phyloP scores from a whole-genome alignment of 202 grass and related monocot genomes.

The Brachypodium distachyon region DNA sequence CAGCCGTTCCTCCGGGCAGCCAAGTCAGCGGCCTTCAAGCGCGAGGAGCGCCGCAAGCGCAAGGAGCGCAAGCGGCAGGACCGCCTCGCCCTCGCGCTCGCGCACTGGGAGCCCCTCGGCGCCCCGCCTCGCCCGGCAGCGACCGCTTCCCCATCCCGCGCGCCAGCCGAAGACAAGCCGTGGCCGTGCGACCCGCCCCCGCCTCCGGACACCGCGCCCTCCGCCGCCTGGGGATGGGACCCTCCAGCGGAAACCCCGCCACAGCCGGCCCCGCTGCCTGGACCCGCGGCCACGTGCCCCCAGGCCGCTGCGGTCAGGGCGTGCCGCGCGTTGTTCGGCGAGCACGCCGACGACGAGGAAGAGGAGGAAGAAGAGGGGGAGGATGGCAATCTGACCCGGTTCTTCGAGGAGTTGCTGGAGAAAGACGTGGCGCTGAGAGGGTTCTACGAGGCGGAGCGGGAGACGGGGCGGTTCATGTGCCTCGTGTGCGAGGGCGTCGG shows the following conservation, averaged over 20 bases:
- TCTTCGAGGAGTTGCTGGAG: constrained; percentile 50
- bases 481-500: constrained; percentile 55
- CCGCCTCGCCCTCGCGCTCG: constrained; percentile 31
- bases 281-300: neutral
- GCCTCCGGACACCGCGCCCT: neutral
- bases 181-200: constrained; percentile 43
- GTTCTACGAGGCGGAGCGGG: constrained; percentile 49
- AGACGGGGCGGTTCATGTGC: constrained; percentile 49
- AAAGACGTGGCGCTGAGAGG: constrained; percentile 35
- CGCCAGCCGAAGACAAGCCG: constrained; percentile 19
- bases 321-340: constrained; percentile 42
- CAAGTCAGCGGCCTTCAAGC: constrained; percentile 66
- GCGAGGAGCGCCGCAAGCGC: constrained; percentile 64
- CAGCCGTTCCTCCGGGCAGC: constrained; percentile 26
- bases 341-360: constrained; percentile 7
- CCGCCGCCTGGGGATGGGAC: neutral
- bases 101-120: constrained; percentile 40
- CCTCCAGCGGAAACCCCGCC: neutral
- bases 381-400: constrained; percentile 9
- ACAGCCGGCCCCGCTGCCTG: neutral
- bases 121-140: constrained; percentile 5
- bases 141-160: neutral
- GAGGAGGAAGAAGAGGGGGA: constrained; percentile 25
- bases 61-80: constrained; percentile 59
- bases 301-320: constrained; percentile 33